These are phyloP conservation scores for Oehlia diaphana DNA, from an alignment of 192 early-diverging fungal species.

Conservation along the genomic window DNA sequence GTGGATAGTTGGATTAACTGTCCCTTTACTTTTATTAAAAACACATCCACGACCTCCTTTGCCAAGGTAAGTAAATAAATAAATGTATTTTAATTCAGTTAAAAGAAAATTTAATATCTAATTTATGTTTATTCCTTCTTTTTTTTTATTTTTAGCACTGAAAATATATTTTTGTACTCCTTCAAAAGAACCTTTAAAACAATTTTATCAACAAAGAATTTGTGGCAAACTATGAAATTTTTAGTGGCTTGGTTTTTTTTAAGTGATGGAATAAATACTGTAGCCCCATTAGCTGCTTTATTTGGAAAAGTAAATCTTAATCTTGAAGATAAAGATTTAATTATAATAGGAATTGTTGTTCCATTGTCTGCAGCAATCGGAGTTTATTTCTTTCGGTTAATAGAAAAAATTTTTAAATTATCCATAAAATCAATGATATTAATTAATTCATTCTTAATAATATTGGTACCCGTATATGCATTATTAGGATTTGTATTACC, in stretches of 20 bases:
- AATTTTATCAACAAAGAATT: constrained; percentile 35
- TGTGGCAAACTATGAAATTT: constrained; percentile 56
- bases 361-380: constrained; percentile 52
- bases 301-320: constrained; percentile 56
- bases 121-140: not conserved
- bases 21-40: not conserved
- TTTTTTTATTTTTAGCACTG: not conserved
- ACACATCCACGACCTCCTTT: not conserved
- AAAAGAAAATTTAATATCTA: not conserved
- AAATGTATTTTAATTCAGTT: not conserved
- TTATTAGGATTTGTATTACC: constrained; percentile 48
- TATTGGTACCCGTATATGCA: constrained; percentile 48
- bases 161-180: not conserved
- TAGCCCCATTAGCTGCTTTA: constrained; percentile 52
- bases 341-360: constrained; percentile 49
- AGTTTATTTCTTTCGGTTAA: constrained; percentile 42
- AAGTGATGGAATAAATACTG: constrained; percentile 60
- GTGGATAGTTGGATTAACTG: constrained; percentile 42
- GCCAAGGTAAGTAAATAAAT: not conserved
- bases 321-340: constrained; percentile 43
- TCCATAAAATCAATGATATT: constrained; percentile 51
- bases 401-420: constrained; percentile 48
- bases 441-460: constrained; percentile 36
- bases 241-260: constrained; percentile 68
- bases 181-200: constrained; percentile 35